Percentiles rank a stretch among this genome's conserved stretches.
These are phyloP conservation scores for Zygotorulaspora florentina DNA, from an alignment of 805 yeast species.

Conservation along the genomic window DNA sequence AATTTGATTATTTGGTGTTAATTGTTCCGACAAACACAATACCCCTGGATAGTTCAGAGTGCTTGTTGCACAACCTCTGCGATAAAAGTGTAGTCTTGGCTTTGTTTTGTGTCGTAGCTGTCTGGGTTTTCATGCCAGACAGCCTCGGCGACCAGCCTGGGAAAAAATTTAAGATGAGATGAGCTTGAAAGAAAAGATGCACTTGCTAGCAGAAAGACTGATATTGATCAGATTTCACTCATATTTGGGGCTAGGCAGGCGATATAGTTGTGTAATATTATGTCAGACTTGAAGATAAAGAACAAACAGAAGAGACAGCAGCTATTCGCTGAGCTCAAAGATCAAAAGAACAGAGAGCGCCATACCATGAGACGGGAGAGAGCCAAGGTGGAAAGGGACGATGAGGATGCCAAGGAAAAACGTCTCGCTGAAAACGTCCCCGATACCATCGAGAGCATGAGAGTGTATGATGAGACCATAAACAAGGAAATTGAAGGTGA, in stretches of 20 bases:
- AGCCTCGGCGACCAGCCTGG: not conserved
- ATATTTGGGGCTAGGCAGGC: too few species aligned
- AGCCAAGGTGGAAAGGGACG: slow-evolving; percentile 79
- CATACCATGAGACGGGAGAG: slow-evolving; percentile 75
- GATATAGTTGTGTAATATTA: not conserved
- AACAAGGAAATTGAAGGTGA: slow-evolving; percentile 41
- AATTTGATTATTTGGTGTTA: too few species aligned
- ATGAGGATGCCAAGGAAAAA: slow-evolving; percentile 77
- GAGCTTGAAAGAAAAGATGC: slow-evolving; percentile 7
- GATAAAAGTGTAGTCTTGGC: not conserved
- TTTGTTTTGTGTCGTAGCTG: slow-evolving; percentile 7
- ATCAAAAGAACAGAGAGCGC: slow-evolving; percentile 68
- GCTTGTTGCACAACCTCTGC: not conserved
- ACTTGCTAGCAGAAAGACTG: not conserved
- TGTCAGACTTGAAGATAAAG: slow-evolving; percentile 42
- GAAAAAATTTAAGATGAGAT: slow-evolving; percentile 13
- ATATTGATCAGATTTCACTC: not conserved
- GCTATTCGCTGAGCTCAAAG: slow-evolving; percentile 66
- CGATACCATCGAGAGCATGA: slow-evolving; percentile 73
- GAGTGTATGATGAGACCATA: slow-evolving; percentile 85
- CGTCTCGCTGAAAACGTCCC: slow-evolving; percentile 77
- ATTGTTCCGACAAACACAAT: not conserved
- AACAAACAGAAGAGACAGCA: slow-evolving; percentile 80
- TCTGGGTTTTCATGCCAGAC: not conserved
- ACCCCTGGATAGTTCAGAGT: not conserved